Percentiles rank a stretch among this genome's conserved stretches.
Conservation (phyloP, 2,329 filamentous ascomycete species). For the Harringtonia aguacate region DNA sequence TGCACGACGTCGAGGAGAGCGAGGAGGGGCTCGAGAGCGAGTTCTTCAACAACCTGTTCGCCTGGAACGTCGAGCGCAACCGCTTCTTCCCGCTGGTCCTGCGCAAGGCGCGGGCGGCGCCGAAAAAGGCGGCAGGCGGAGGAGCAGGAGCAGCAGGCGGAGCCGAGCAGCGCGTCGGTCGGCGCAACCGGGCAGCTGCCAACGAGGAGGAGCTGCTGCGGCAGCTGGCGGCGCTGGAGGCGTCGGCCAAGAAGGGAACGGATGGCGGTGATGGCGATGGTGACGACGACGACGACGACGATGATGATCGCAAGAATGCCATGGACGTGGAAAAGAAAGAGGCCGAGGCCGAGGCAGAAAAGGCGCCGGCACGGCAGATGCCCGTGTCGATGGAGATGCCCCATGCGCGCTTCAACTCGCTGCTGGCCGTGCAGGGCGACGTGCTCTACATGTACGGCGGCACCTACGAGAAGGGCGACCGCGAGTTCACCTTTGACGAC, state of each 20-base stretch:
- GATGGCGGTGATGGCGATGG: conserved; percentile 26
- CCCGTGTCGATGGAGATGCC: conserved; percentile 71
- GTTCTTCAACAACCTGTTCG: conserved; percentile 86
- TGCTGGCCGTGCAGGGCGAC: conserved; percentile 84
- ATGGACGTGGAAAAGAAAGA: conserved; percentile 41
- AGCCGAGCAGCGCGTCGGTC: conserved; percentile 40
- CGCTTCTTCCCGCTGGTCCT: conserved; percentile 80
- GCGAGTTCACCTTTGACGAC: conserved; percentile 93
- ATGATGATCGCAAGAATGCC: conserved; percentile 22
- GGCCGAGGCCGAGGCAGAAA: conserved; percentile 41
- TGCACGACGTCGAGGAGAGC: conserved; percentile 83
- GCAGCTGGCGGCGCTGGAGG: conserved; percentile 78
- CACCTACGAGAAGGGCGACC: conserved; percentile 88
- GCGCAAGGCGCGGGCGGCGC: conserved; percentile 59
- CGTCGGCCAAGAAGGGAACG: conserved; percentile 17
- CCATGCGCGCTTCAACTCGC: conserved; percentile 82
- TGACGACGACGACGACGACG: conserved; percentile 42
- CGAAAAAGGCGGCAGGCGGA: conserved; percentile 44
- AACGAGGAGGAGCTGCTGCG: conserved; percentile 84
- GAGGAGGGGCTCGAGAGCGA: conserved; percentile 95
- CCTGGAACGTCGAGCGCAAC: conserved; percentile 93
- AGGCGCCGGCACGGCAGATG: conserved; percentile 50
- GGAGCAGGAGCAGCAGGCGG: conserved; percentile 6
- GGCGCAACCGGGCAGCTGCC: conserved; percentile 69
- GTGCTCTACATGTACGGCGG: conserved; percentile 90